These are phyloP conservation scores for Trapa incisa DNA, from an alignment of 345 rosid species.

Conservation along the genomic window DNA sequence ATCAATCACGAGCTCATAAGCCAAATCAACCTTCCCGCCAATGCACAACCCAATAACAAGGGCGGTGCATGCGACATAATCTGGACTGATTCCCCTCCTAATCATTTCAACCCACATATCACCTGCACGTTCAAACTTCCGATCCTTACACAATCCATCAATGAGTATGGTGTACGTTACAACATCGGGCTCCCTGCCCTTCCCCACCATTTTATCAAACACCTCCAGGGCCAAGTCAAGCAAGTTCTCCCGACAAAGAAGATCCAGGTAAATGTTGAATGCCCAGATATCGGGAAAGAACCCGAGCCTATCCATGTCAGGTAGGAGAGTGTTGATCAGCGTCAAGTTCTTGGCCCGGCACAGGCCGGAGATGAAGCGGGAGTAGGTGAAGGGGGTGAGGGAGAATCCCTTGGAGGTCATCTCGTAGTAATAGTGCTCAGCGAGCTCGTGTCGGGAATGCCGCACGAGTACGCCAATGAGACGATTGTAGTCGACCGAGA, in stretches of 20 bases:
- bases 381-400: constrained; percentile 72
- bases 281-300: constrained; percentile 75
- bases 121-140: constrained; percentile 39
- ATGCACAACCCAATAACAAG: constrained; percentile 59
- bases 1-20: constrained; percentile 67
- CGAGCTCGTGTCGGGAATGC: constrained; percentile 56
- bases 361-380: constrained; percentile 82
- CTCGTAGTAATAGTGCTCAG: constrained; percentile 42
- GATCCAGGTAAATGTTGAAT: constrained; percentile 57
- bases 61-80: constrained; percentile 43
- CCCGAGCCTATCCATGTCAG: constrained; percentile 59
- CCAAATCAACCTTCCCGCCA: constrained; percentile 73
- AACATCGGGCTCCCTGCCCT: constrained; percentile 78
- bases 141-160: constrained; percentile 49
- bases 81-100: constrained; percentile 45
- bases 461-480: constrained; percentile 66
- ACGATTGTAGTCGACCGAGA: constrained; percentile 71
- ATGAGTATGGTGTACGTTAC: constrained; percentile 70
- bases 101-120: constrained; percentile 63
- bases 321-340: constrained; percentile 43
- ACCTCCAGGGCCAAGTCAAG: constrained; percentile 47
- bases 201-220: constrained; percentile 37
- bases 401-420: constrained; percentile 66
- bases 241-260: constrained; percentile 45
- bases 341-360: constrained; percentile 44